Base-by-base conservation (phyloP, 2,329 filamentous ascomycete genomes). In the Sclerotinia subarctica region DNA sequence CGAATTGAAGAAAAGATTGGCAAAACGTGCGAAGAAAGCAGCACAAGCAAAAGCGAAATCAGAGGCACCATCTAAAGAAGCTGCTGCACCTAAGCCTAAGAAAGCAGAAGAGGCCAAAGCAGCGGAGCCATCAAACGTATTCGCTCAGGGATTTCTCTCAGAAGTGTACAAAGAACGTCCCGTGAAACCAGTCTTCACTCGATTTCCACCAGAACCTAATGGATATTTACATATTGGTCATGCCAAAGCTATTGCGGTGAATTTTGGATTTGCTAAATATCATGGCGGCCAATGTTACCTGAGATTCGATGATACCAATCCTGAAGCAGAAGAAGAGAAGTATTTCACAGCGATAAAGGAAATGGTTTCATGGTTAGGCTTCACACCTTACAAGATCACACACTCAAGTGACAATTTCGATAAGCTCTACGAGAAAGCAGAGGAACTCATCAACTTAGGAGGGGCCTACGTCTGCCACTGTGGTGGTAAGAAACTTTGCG, bases 291-390 rank as follows among this genome's bases (percentile, higher is more conserved):
- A 76, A 35, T 91, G 88, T 79, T 90, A 90, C 76, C 80, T 93
- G 70, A 86, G 94, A 74, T 97, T 92, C 78, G 95, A 98, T 78
- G 95, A 98, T 75, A 98, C 95, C 19, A 98, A 98, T 78, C 95
- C 95, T 1, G 92, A 94, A 72, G 92, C 91, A 59, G 95, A 98
- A 78, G 91, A 97, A 78, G 92, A 96, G 79, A 85, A 90, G 69
- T 98, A 94, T 79, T 96, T 96, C 77, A 86, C 85, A 15, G 90
- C 92, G n/a, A 98, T 98, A 73, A 83, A 92, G 75, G 93, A 97
- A 71, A 93, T 94, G 77, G 86, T 97, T 63, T 81, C 84, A 73
- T 98, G 95, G 95, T 83, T 97, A 8, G 76, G 76, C 8, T 97
- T 97, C 76, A 88, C 86, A 72, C 94, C 94, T 1, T 85, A 85